These are phyloP conservation scores for Grammothele lineata DNA, from an alignment of 768 basidiomycete species.

Conservation along the genomic window DNA sequence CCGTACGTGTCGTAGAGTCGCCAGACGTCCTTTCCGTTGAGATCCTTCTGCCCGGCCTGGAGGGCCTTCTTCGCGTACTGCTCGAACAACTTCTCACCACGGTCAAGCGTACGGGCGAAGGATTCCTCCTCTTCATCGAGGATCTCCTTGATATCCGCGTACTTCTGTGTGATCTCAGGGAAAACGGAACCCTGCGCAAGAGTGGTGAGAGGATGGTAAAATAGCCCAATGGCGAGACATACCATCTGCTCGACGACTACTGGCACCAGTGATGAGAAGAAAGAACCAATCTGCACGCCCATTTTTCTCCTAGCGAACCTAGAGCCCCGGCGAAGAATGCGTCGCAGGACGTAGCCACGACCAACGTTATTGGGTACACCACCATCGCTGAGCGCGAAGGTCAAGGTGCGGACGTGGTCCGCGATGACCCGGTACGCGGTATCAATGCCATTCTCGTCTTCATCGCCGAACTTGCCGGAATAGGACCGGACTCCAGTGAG, in stretches of 20 bases:
- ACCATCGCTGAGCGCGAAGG: constrained; percentile 94
- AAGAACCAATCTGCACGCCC: constrained; percentile 85
- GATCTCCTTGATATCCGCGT: constrained; percentile 87
- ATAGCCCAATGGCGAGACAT: constrained; percentile 19
- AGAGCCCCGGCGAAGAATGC: constrained; percentile 91
- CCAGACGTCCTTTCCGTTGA: constrained; percentile 95
- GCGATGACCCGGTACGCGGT: constrained; percentile 97
- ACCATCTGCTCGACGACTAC: constrained; percentile 89
- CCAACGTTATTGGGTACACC: constrained; percentile 96
- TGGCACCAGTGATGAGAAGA: constrained; percentile 92
- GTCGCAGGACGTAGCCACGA: constrained; percentile 92
- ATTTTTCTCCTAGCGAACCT: constrained; percentile 95
- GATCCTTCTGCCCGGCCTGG: constrained; percentile 55
- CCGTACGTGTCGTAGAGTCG: constrained; percentile 96
- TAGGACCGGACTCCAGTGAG: constrained; percentile 88
- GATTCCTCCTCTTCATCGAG: constrained; percentile 97
- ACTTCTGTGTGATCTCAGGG: constrained; percentile 86
- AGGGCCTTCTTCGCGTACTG: constrained; percentile 72
- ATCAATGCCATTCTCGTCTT: constrained; percentile 93
- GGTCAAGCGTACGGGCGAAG: constrained; percentile 94
- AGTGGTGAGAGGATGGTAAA: background rate
- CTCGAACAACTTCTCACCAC: constrained; percentile 94
- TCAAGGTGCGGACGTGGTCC: constrained; percentile 93
- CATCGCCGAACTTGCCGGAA: constrained; percentile 86
- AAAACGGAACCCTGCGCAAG: constrained; percentile 74